Base-by-base conservation (phyloP, 345 rosid genomes). In the Conringia planisiliqua region DNA sequence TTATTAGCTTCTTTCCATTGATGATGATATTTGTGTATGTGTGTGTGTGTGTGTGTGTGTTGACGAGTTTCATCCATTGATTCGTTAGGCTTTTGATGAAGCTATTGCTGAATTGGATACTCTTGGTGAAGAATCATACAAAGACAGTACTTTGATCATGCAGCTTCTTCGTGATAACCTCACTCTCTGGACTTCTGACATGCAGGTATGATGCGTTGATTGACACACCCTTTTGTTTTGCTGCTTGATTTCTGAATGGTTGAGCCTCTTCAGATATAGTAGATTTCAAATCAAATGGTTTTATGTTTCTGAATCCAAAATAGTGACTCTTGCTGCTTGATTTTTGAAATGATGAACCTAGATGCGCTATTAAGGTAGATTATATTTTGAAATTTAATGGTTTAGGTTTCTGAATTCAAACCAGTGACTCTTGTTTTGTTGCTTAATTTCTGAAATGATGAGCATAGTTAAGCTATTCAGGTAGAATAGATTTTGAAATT, bases 121-220 rank as follows among this genome's bases (percentile, higher is more conserved):
- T 10, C 82, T 94, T 5, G 98, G 96, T 9, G 97, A 94, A 79
- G 97, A 94, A 58, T 94, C 98, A 27, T 94, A 94, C 86, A 94
- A 91, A 84, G 96, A 91, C 40, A 94, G 92, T 87, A 91, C 95
- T 60, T 82, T 94, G 89, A 94, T 91, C 82, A 94, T 90, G 98
- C 95, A 94, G 83, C 96, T 94, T 79, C 93, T 94, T 55, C 96
- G 95, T 12, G 97, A 94, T 76, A 94, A 94, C 50, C 97, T 91
- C 84, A 94, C 98, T 50, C 82, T 94, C 57, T 91, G 96, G 98
- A 93, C 98, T 51, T 93, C 97, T 32, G 96, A 93, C 52, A 89
- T 93, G 92, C 96, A 89, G 98, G 98, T 89, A 48, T 29, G 56
- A n/a, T 43, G n/a, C n/a, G 29, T 60, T 29, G 12, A 60, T 56